Evolutionary conservation across 768 basidiomycete species (phyloP).

Genomic region (Dendrothele bispora): DNA sequence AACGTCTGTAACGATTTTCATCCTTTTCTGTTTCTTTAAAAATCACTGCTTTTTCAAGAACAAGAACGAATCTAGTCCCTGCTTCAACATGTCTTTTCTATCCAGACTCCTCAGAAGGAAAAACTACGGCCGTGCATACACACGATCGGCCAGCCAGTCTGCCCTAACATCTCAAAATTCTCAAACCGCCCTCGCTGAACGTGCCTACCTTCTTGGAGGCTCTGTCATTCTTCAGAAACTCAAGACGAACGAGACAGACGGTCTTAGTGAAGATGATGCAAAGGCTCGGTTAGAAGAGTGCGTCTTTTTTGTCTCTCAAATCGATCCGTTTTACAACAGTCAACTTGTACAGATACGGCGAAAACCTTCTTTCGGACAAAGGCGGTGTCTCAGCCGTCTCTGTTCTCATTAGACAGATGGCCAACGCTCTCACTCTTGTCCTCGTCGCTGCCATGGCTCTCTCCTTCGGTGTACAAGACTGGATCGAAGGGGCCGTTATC

Average conservation of each 20-base stretch:
- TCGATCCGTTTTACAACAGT: background rate
- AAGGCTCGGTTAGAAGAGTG: background rate
- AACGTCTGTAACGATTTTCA: too few species aligned
- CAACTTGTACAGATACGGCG: constrained; percentile 20
- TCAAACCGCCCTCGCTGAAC: background rate
- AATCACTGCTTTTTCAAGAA: too few species aligned
- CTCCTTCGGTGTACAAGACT: constrained; percentile 55
- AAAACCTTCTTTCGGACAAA: constrained; percentile 33
- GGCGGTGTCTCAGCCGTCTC: constrained; percentile 32
- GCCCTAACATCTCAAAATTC: background rate
- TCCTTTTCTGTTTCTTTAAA: too few species aligned
- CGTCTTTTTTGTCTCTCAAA: background rate
- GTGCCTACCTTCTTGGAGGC: background rate
- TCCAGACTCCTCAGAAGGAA: background rate
- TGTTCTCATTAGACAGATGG: constrained; percentile 36
- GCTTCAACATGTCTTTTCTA: too few species aligned
- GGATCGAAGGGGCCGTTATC: constrained; percentile 51
- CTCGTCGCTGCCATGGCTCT: constrained; percentile 41
- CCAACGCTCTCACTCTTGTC: constrained; percentile 39
- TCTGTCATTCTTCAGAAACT: background rate
- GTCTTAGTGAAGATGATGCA: background rate
- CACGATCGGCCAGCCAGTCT: background rate
- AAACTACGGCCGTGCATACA: background rate
- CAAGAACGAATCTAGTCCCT: too few species aligned
- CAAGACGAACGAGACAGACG: background rate